These are phyloP conservation scores for Hypoxylon sp. DNA, from an alignment of 2,329 filamentous ascomycete species.

Conservation along the genomic window DNA sequence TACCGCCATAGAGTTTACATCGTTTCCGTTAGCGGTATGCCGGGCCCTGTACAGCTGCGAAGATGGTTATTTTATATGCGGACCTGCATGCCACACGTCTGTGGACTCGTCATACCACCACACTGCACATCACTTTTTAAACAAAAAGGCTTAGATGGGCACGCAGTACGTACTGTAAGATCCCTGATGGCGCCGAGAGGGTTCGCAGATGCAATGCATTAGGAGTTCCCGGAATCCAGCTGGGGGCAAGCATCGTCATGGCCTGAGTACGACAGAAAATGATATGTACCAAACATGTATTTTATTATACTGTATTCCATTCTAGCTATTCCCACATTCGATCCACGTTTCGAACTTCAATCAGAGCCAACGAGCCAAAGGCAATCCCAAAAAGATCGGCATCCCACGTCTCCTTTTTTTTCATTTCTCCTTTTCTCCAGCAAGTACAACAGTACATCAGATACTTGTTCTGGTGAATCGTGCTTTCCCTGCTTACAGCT, in stretches of 20 bases:
- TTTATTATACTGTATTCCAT: constrained; percentile 38
- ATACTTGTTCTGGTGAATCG: constrained; percentile 19
- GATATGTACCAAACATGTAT: constrained; percentile 33
- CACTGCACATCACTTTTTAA: constrained; percentile 38
- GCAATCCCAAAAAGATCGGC: constrained; percentile 36
- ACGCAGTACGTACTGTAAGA: constrained; percentile 34
- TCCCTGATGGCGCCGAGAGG: constrained; percentile 46
- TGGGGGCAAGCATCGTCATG: constrained; percentile 34
- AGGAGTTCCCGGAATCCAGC: constrained; percentile 40
- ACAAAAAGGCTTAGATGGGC: constrained; percentile 39
- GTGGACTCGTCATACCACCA: constrained; percentile 44
- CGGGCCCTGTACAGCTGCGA: constrained; percentile 9
- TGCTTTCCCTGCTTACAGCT: constrained; percentile 27
- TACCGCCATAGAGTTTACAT: constrained; percentile 31
- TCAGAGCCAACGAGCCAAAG: constrained; percentile 27
- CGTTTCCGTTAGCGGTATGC: constrained; percentile 27
- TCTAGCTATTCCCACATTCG: constrained; percentile 37
- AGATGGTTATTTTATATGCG: constrained; percentile 34
- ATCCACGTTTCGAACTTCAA: constrained; percentile 41
- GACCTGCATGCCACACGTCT: constrained; percentile 36
- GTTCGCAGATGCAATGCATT: constrained; percentile 43
- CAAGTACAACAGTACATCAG: constrained; percentile 22
- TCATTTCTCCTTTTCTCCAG: constrained; percentile 17
- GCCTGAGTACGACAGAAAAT: constrained; percentile 28
- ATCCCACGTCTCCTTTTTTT: constrained; percentile 29